Base-by-base conservation (phyloP, 2,329 filamentous ascomycete species). In the Verticillium klebahnii region DNA sequence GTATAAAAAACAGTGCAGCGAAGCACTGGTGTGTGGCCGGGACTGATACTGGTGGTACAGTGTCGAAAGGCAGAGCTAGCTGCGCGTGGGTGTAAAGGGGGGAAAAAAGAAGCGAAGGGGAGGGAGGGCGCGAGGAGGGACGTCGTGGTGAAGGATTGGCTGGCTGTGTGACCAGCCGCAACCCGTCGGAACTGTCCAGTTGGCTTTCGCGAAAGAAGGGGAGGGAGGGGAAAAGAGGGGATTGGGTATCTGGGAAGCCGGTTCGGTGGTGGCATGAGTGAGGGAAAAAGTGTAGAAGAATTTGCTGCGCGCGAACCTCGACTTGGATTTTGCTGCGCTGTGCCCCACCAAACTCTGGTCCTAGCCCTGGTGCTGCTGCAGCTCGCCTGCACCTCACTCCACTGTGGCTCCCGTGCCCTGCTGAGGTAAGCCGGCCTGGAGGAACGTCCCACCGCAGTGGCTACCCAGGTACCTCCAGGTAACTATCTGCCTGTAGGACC, bases 51-150 rank as follows among this genome's bases (percentile, higher is more conserved):
- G 45, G 17, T n/a, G 45, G 45, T 50, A 50, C 45, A 50, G 45
- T 50, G n/a, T 23, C 45, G 69, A 82, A 85, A 80, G 68, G 85
- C 86, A 89, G 87, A 82, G 79, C 87, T 85, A 81, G 86, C 87
- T 89, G 87, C 87, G 78, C 79, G 74, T 72, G 78, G 77, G 73
- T 75, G 74, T 77, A 84, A 78, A 72, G 75, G 72, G 73, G 73
- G 76, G 68, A 75, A 70, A 65, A 75, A 67, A 83, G 84, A 86
- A 87, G 79, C 71, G 81, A 86, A 86, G 69, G 78, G 70, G 67
- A 70, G 69, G 64, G 71, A 68, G 69, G 66, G 64, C 64, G 68
- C 69, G 67, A 73, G 70, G 63, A 74, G 71, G 67, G 72, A 75
- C 74, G 78, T 78, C 80, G 78, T 81, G 73, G 66, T 78, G 77